Evolutionary conservation across 2,329 filamentous ascomycete genomes (phyloP), one percentile per base, ranked within the genome.

Genomic region (Lizonia empirigonia): DNA sequence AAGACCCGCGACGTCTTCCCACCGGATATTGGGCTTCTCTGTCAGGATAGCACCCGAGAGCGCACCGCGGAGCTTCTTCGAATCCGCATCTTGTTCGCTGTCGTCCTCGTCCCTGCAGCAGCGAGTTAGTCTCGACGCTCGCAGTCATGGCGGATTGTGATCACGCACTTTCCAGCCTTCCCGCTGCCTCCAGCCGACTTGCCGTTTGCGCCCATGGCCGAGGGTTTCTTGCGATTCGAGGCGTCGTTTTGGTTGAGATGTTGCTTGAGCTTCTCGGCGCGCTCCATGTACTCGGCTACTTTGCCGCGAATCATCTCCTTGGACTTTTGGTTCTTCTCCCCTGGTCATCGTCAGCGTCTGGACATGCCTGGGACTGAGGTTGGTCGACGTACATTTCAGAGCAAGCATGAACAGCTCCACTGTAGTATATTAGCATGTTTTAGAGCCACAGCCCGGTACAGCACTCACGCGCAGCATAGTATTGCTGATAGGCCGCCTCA

Each of bases 361-460:
- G 26, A 23, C 26, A 30, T 35, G 7, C 10, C 9, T 29, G 15
- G 27, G 16, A 29, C 41, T 35, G 15, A 44, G 23, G 42, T n/a
- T 53, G 57, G 26, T 7, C 15, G 20, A 27, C 63, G 44, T 63
- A 75, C 93, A 99, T 81, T 99, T 99, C 54, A 99, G 83, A 26
- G 94, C 94, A 55, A 97, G 89, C 89, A 99, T 96, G 81, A 97
- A 99, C 51, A 97, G 85, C 77, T 99, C 93, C 64, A 99, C 89
- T 76, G 49, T 12, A 27, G 13, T 10, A 23, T 33, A 55, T 73
- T 58, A 67, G 55, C 38, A 10, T 35, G 29, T 34, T 16, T 26
- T n/a, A n/a, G n/a, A n/a, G n/a, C n/a, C n/a, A n/a, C n/a, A n/a
- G n/a, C n/a, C n/a, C n/a, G n/a, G n/a, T n/a, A n/a, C n/a, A n/a